A percentile compares a stretch with the other conserved stretches of the same genome.
phyloP scores from a whole-genome alignment of 371 early-diverging fungal species.

The Chytridium lagenaria region DNA sequence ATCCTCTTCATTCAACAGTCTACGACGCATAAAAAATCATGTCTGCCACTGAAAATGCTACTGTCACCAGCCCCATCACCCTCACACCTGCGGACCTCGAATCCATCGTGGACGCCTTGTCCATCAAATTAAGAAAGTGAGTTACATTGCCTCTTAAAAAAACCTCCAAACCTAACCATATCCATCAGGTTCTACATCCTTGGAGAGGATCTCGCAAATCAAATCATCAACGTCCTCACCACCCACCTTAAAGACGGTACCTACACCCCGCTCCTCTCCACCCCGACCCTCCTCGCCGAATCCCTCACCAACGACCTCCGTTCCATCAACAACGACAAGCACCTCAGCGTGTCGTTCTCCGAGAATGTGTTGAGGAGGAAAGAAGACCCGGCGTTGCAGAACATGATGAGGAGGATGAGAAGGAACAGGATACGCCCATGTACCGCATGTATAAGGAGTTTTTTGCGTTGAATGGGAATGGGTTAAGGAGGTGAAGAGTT shows the following conservation, averaged over 20 bases:
- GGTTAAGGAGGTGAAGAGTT: slow-evolving; percentile 9
- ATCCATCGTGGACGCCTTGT: neutral
- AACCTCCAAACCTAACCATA: too few species aligned
- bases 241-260: neutral
- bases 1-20: too few species aligned
- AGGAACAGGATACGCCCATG: neutral
- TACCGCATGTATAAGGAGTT: neutral
- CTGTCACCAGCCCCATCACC: too few species aligned
- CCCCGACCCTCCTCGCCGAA: slow-evolving; percentile 19
- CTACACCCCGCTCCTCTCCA: neutral
- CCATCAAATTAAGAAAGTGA: neutral
- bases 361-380: slow-evolving; percentile 11
- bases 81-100: slow-evolving; percentile 5
- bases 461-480: slow-evolving; percentile 3
- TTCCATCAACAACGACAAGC: slow-evolving; percentile 29
- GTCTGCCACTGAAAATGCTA: too few species aligned
- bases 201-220: slow-evolving; percentile 11
- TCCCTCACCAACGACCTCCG: slow-evolving; percentile 19
- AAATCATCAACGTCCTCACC: slow-evolving; percentile 11
- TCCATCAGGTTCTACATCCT: slow-evolving; percentile 22
- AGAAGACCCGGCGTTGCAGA: neutral
- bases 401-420: neutral
- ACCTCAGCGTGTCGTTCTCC: slow-evolving; percentile 27
- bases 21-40: too few species aligned
- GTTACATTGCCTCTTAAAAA: neutral